A percentile compares a stretch with the other conserved stretches of the same genome.
phyloP scores from a whole-genome alignment of 495 filamentous ascomycete genomes.

The Annulohypoxylon moriforme region DNA sequence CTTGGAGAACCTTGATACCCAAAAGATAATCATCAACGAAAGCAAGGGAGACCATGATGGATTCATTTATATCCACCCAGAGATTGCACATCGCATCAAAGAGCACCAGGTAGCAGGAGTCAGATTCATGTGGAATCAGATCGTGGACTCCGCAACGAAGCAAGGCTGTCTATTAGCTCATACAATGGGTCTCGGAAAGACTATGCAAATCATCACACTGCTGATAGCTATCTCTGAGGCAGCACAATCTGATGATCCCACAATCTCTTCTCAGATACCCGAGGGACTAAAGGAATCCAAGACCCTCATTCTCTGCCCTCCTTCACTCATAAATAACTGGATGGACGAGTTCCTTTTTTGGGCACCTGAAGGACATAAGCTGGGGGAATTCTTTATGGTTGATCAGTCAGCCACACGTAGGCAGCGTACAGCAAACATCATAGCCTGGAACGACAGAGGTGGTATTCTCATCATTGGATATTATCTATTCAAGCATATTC shows the following conservation, averaged over 20 bases:
- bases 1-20: constrained; percentile 43
- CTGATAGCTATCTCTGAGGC: constrained; percentile 78
- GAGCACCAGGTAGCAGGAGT: constrained; percentile 74
- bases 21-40: constrained; percentile 74
- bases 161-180: constrained; percentile 90
- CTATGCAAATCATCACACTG: constrained; percentile 87
- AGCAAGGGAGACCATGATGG: constrained; percentile 68
- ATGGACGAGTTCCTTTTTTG: constrained; percentile 78
- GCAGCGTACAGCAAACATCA: constrained; percentile 59
- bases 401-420: constrained; percentile 37
- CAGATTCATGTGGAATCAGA: constrained; percentile 89
- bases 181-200: constrained; percentile 95
- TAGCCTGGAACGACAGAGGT: constrained; percentile 70
- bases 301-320: constrained; percentile 80
- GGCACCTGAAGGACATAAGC: constrained; percentile 60
- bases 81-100: constrained; percentile 63
- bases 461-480: constrained; percentile 84
- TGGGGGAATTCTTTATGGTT: constrained; percentile 67
- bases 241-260: constrained; percentile 65
- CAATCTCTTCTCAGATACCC: constrained; percentile 74
- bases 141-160: constrained; percentile 66
- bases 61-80: constrained; percentile 61
- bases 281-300: constrained; percentile 67
- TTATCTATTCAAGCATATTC: constrained; percentile 65
- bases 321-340: constrained; percentile 85